A percentile compares a stretch with the other conserved stretches of the same genome.
Evolutionary conservation across 2,329 filamentous ascomycete genomes (phyloP).

Genomic region (Penicillium sp.): DNA sequence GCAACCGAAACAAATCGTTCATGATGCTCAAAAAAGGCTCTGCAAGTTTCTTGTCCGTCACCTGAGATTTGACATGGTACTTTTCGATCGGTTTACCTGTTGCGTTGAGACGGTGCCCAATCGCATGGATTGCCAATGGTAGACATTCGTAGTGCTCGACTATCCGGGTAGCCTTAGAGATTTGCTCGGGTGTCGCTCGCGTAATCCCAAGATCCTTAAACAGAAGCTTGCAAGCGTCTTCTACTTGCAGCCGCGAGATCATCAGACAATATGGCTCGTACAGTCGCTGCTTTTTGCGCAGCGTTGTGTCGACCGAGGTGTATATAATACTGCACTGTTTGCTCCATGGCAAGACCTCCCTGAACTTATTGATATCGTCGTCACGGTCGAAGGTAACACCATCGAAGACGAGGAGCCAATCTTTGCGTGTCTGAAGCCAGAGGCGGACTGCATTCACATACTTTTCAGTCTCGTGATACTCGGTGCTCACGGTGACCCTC

Average conservation of each 20-base stretch:
- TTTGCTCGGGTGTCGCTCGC: constrained; percentile 56
- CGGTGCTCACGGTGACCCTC: constrained; percentile 39
- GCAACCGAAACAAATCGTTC: constrained; percentile 44
- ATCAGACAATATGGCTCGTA: constrained; percentile 60
- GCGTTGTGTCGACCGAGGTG: constrained; percentile 64
- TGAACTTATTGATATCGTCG: constrained; percentile 51
- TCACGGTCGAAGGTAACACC: constrained; percentile 63
- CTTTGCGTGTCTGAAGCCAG: constrained; percentile 62
- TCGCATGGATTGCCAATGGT: constrained; percentile 67
- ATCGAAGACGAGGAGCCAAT: constrained; percentile 68
- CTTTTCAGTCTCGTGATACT: constrained; percentile 44
- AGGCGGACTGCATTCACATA: constrained; percentile 59
- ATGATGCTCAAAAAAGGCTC: constrained; percentile 51
- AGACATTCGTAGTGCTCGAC: constrained; percentile 64
- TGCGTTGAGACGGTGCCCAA: constrained; percentile 61
- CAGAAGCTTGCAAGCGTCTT: constrained; percentile 61
- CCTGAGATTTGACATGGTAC: constrained; percentile 58
- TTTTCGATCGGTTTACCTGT: constrained; percentile 62
- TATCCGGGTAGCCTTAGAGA: constrained; percentile 59
- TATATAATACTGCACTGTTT: constrained; percentile 65
- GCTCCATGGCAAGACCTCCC: constrained; percentile 64
- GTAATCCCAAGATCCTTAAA: constrained; percentile 63
- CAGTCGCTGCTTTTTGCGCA: constrained; percentile 56
- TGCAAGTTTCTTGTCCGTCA: constrained; percentile 56
- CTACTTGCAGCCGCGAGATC: constrained; percentile 55